These are phyloP conservation scores for Globisporangium mamillatum DNA, from an alignment of 352 stramenopile species.

Conservation along the genomic window DNA sequence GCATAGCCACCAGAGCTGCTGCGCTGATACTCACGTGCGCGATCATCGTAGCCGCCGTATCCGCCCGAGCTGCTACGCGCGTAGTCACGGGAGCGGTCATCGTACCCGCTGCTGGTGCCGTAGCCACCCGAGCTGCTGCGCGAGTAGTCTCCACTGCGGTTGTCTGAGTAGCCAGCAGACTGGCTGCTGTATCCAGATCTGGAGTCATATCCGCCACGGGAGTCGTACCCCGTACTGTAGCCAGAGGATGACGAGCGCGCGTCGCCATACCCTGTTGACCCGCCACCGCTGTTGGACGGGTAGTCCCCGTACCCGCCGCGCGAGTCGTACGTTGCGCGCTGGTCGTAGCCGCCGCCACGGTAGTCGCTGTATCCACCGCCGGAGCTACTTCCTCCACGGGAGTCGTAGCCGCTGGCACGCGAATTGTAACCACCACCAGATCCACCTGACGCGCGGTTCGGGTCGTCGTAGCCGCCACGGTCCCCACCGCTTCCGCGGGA, in stretches of 20 bases:
- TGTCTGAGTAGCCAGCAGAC: background rate
- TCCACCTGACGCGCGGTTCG: background rate
- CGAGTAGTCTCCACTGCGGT: background rate
- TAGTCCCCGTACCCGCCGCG: background rate
- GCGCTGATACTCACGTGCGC: background rate
- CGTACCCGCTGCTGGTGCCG: background rate
- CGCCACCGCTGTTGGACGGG: background rate
- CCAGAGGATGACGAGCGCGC: background rate
- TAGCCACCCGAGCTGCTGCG: background rate
- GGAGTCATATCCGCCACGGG: background rate
- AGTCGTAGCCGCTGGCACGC: background rate
- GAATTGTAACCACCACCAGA: background rate
- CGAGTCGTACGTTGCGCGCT: background rate
- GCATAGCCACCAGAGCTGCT: background rate
- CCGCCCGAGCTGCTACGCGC: background rate
- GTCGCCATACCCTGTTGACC: background rate
- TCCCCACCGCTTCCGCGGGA: background rate
- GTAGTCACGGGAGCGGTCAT: background rate
- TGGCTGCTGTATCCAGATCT: slow-evolving; percentile 1
- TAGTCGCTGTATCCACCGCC: background rate
- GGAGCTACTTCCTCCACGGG: background rate
- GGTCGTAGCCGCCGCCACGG: background rate
- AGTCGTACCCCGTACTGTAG: background rate
- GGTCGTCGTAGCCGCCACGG: background rate
- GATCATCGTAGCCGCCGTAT: background rate